These are phyloP conservation scores for Coemansia sp. DNA, from an alignment of 192 early-diverging fungal genomes.

Conservation along the genomic window DNA sequence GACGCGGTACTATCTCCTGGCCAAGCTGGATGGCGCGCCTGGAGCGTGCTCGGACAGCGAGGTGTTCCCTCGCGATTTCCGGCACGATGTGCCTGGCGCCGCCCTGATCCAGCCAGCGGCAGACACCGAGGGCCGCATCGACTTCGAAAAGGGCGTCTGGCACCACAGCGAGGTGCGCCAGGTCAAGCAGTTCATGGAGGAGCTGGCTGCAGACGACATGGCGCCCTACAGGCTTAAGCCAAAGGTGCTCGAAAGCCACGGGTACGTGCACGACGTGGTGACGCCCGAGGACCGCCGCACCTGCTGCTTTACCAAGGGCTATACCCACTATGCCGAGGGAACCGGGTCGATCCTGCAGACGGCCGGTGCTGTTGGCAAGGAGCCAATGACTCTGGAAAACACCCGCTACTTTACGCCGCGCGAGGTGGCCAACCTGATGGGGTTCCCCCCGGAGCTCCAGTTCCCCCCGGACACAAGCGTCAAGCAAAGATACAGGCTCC, in stretches of 20 bases:
- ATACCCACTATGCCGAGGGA: slow-evolving; percentile 62
- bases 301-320: slow-evolving; percentile 85
- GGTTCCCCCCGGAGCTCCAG: slow-evolving; percentile 72
- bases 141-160: slow-evolving; percentile 51
- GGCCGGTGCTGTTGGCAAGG: slow-evolving; percentile 21
- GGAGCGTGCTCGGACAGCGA: slow-evolving; percentile 17
- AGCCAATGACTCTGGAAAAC: slow-evolving; percentile 36
- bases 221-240: slow-evolving; percentile 21
- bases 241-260: slow-evolving; percentile 36
- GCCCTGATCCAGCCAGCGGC: slow-evolving; percentile 35
- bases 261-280: slow-evolving; percentile 65
- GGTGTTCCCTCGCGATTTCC: slow-evolving; percentile 40
- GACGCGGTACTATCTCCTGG: slow-evolving; percentile 73
- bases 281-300: slow-evolving; percentile 60
- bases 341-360: slow-evolving; percentile 38
- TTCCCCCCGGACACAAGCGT: slow-evolving; percentile 68
- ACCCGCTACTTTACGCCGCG: slow-evolving; percentile 57
- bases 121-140: slow-evolving; percentile 34
- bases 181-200: slow-evolving; percentile 47
- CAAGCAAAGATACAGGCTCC: slow-evolving; percentile 78
- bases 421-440: slow-evolving; percentile 76
- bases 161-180: slow-evolving; percentile 47
- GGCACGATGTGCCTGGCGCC: slow-evolving; percentile 30
- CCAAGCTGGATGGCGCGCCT: slow-evolving; percentile 22
- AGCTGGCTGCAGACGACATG: slow-evolving; percentile 10